A percentile compares a stretch with the other conserved stretches of the same genome.
These are phyloP conservation scores for Colletotrichum zoysiae DNA, from an alignment of 2,329 filamentous ascomycete genomes.

Conservation along the genomic window DNA sequence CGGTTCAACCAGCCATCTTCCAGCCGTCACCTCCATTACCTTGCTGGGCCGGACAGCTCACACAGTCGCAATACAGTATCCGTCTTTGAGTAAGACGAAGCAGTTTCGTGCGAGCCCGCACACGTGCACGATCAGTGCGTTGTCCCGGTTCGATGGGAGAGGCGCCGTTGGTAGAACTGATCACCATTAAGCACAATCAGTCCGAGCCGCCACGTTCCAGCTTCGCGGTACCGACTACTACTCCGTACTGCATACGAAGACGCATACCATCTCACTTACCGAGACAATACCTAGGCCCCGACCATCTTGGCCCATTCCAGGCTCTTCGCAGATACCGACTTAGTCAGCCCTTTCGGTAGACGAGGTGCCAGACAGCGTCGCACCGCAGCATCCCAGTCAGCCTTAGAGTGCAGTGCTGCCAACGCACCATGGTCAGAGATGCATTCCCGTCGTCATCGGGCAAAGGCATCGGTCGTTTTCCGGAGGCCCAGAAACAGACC, in stretches of 20 bases:
- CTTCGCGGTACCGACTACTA: not conserved
- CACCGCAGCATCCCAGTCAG: slow-evolving; percentile 12
- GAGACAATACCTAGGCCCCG: not conserved
- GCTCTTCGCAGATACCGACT: not conserved
- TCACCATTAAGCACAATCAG: not conserved
- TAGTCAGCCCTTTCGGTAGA: slow-evolving; percentile 2
- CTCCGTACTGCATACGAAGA: no score
- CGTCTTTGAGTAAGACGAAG: not conserved
- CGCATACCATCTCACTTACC: not conserved
- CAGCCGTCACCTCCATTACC: not conserved
- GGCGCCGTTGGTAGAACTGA: not conserved
- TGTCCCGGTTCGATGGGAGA: not conserved
- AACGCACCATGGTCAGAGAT: not conserved
- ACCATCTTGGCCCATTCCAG: not conserved
- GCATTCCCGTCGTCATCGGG: not conserved
- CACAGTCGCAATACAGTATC: not conserved
- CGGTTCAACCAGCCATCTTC: not conserved
- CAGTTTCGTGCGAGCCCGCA: not conserved
- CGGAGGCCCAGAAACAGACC: not conserved
- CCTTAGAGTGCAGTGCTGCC: not conserved
- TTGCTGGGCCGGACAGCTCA: not conserved
- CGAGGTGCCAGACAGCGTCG: not conserved
- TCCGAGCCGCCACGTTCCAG: slow-evolving; percentile 12
- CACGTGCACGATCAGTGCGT: slow-evolving; percentile 14
- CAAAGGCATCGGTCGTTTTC: not conserved